A percentile compares a stretch with the other conserved stretches of the same genome.
Conservation (phyloP, 129 eudicot genomes). For the Smallanthus sonchifolius region DNA sequence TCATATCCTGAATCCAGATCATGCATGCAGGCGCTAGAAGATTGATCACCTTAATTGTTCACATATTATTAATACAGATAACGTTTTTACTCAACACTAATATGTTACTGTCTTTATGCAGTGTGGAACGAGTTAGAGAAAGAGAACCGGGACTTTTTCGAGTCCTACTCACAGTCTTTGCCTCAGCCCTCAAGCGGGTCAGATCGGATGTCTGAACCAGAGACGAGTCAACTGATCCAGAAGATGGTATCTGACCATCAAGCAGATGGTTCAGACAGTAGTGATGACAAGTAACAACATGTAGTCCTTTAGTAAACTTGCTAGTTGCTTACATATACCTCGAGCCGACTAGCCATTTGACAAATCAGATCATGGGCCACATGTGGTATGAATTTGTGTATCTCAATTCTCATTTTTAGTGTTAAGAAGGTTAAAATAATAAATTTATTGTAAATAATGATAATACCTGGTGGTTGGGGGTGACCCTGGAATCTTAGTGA, state of each 20-base stretch:
- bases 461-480: not conserved
- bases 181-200: conserved; percentile 30
- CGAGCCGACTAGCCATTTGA: not conserved
- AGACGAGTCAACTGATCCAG: conserved; percentile 54
- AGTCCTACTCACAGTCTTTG: conserved; percentile 46
- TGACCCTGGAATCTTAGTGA: conserved; percentile 30
- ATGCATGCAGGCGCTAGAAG: conserved; percentile 12
- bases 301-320: not conserved
- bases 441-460: not conserved
- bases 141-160: conserved; percentile 68
- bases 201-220: conserved; percentile 53
- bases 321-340: conserved; percentile 1
- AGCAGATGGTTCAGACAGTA: conserved; percentile 25
- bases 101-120: conserved; percentile 16
- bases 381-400: not conserved
- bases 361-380: not conserved
- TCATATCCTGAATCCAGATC: not conserved
- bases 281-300: conserved; percentile 25
- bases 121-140: conserved; percentile 83
- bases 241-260: conserved; percentile 55
- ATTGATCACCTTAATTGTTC: conserved; percentile 1
- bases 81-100: not conserved
- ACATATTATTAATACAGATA: not conserved
- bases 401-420: not conserved
- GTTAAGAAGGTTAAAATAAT: not conserved